These are phyloP conservation scores for Physcia stellaris DNA, from an alignment of 495 filamentous ascomycete species.

Conservation along the genomic window DNA sequence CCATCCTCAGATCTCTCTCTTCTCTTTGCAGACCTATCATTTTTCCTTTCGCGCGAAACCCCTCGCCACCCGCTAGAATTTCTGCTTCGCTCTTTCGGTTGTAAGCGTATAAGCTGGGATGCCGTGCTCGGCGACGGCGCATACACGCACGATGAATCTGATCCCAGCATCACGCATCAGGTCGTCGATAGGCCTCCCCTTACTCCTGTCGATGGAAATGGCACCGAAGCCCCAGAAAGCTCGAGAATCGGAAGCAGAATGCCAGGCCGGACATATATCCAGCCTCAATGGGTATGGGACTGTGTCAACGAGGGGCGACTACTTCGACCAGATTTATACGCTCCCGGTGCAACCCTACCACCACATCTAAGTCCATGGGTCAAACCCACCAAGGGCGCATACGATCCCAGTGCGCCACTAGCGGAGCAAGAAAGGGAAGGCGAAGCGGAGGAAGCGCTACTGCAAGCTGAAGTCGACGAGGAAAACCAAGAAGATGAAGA, in stretches of 20 bases:
- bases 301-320: slow-evolving; percentile 81
- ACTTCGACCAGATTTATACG: slow-evolving; percentile 76
- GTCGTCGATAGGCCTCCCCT: slow-evolving; percentile 80
- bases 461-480: slow-evolving; percentile 43
- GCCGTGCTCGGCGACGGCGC: slow-evolving; percentile 76
- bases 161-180: slow-evolving; percentile 86
- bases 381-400: slow-evolving; percentile 65
- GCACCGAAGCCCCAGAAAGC: slow-evolving; percentile 54
- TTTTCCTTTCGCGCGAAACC: slow-evolving; percentile 89
- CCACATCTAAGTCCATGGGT: slow-evolving; percentile 96
- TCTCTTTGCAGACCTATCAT: slow-evolving; percentile 74
- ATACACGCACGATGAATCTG: slow-evolving; percentile 76
- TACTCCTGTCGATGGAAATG: slow-evolving; percentile 46
- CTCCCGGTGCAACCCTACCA: slow-evolving; percentile 74
- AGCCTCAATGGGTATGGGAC: slow-evolving; percentile 98
- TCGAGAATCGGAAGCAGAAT: slow-evolving; percentile 35
- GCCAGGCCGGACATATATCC: slow-evolving; percentile 79
- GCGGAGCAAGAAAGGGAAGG: slow-evolving; percentile 66
- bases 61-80: slow-evolving; percentile 87
- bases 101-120: slow-evolving; percentile 94
- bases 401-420: slow-evolving; percentile 74
- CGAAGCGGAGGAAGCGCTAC: slow-evolving; percentile 60
- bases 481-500: slow-evolving; percentile 35
- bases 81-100: slow-evolving; percentile 85
- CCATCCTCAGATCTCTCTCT: slow-evolving; percentile 37